Percentiles rank a stretch among this genome's conserved stretches.
phyloP scores from a whole-genome alignment of 2,329 filamentous ascomycete genomes.

The Diaporthe citri region DNA sequence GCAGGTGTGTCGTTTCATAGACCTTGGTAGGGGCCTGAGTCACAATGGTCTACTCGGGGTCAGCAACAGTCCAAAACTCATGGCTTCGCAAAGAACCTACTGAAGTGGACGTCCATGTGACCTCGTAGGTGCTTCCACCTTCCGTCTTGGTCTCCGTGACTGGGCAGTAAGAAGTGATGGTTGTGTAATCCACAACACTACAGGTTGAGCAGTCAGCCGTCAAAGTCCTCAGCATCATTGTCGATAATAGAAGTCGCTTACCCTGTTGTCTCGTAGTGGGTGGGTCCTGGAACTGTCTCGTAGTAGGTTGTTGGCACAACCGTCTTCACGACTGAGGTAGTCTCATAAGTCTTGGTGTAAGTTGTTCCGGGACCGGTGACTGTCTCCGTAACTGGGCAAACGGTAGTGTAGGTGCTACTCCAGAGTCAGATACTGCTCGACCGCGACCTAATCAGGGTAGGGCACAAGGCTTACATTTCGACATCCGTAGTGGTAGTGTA shows the following conservation, averaged over 20 bases:
- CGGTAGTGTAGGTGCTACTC: conserved; percentile 53
- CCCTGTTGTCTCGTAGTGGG: conserved; percentile 51
- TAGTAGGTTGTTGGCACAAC: conserved; percentile 48
- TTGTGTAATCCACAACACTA: conserved; percentile 54
- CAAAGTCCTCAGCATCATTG: background rate
- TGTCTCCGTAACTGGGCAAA: conserved; percentile 52
- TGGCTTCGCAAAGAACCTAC: conserved; percentile 40
- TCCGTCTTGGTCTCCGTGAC: conserved; percentile 60
- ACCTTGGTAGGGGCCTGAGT: conserved; percentile 32
- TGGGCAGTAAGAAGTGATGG: conserved; percentile 59
- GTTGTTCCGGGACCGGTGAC: conserved; percentile 53
- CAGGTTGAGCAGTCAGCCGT: background rate
- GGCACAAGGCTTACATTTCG: conserved; percentile 38
- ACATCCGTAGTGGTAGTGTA: conserved; percentile 49
- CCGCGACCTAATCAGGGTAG: no score
- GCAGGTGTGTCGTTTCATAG: conserved; percentile 19
- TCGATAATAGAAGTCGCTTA: background rate
- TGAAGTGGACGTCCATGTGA: conserved; percentile 56
- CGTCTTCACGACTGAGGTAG: conserved; percentile 55
- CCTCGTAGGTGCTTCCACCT: conserved; percentile 55
- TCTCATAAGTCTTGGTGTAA: conserved; percentile 56
- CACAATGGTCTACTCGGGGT: conserved; percentile 46
- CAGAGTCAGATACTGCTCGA: conserved; percentile 39
- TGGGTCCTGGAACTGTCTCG: conserved; percentile 51
- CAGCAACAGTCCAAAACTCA: conserved; percentile 49